These are phyloP conservation scores for Vaccinium darrowii DNA, from an alignment of 148 eudicot genomes.

Conservation along the genomic window DNA sequence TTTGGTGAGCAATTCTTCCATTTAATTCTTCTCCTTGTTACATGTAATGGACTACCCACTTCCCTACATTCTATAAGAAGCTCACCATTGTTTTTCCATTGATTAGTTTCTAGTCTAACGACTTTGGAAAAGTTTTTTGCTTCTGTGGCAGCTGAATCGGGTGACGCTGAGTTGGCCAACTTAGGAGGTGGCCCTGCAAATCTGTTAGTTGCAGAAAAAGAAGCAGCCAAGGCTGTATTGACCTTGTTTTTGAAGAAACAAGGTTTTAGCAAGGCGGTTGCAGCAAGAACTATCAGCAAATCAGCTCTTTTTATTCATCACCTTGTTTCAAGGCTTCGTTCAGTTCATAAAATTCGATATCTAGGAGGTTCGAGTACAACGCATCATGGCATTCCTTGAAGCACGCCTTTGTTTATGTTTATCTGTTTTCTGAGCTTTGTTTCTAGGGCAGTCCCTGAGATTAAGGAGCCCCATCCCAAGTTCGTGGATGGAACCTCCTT, in stretches of 20 bases:
- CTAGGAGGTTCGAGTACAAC: conserved; percentile 70
- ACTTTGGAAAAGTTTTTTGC: neutral
- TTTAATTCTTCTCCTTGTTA: neutral
- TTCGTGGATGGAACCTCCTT: neutral
- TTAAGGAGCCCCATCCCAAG: neutral
- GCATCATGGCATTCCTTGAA: neutral
- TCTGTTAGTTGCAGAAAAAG: conserved; percentile 72
- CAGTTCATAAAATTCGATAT: conserved; percentile 69
- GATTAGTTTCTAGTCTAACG: neutral
- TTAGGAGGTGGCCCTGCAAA: conserved; percentile 51
- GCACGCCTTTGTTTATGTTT: neutral
- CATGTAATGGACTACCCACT: neutral
- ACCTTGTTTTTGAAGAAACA: conserved; percentile 74
- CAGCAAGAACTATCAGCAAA: too few species aligned
- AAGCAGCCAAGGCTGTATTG: conserved; percentile 85
- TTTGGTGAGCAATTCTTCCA: conserved; percentile 28
- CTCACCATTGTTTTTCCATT: neutral
- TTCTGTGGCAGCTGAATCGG: conserved; percentile 37
- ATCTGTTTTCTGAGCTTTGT: neutral
- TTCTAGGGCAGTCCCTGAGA: neutral
- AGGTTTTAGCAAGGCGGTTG: conserved; percentile 31
- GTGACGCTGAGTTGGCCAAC: conserved; percentile 43
- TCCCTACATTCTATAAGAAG: neutral
- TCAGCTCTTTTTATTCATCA: conserved; percentile 35
- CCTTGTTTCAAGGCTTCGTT: conserved; percentile 73